phyloP scores from a whole-genome alignment of 192 early-diverging fungal species.

The Dissophora ornata region DNA sequence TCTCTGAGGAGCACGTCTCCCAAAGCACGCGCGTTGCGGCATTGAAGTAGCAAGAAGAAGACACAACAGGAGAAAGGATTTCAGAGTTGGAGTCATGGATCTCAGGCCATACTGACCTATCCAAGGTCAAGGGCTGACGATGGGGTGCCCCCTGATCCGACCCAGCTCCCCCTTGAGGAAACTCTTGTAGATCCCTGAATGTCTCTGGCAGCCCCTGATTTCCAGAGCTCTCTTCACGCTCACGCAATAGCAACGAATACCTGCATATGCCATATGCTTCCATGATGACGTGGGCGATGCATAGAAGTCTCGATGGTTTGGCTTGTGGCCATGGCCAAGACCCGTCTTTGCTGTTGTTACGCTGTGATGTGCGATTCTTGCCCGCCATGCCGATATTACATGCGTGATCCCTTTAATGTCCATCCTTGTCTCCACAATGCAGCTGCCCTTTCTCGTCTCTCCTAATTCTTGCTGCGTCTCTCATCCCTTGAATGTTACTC shows the following conservation, averaged over 20 bases:
- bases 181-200: background rate
- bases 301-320: no score
- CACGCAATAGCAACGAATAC: no score
- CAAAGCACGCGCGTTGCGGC: background rate
- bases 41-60: background rate
- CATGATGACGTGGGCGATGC: no score
- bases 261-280: no score
- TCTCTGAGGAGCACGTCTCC: background rate
- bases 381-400: no score
- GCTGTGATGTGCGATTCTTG: no score
- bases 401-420: no score
- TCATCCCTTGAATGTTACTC: slow-evolving; percentile 12
- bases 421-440: background rate
- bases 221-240: no score
- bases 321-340: no score
- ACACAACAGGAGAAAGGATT: background rate
- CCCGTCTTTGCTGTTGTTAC: no score
- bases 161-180: background rate
- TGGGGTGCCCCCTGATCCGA: background rate
- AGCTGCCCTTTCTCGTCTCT: slow-evolving; percentile 6
- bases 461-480: slow-evolving; percentile 3
- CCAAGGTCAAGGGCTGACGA: background rate
- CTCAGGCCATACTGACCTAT: slow-evolving; percentile 8
- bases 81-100: slow-evolving; percentile 2
- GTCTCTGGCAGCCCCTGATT: no score